These are phyloP conservation scores for Puccinia novopanici DNA, from an alignment of 1,284 basidiomycete genomes.

Conservation along the genomic window DNA sequence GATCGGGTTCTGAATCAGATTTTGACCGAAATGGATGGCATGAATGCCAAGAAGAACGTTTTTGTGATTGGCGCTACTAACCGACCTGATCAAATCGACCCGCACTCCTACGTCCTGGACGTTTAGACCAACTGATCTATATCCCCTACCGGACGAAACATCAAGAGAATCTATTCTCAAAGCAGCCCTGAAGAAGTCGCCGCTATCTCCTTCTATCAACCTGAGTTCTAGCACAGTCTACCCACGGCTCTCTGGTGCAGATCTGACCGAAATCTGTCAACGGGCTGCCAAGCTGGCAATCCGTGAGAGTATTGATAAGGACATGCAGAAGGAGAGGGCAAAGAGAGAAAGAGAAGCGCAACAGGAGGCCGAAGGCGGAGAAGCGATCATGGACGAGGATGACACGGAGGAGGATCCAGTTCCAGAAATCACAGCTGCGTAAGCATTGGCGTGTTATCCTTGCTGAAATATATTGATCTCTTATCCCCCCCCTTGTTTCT, in stretches of 20 bases:
- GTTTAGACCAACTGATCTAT: constrained; percentile 91
- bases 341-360: constrained; percentile 71
- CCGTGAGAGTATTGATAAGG: constrained; percentile 88
- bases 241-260: constrained; percentile 97
- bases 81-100: constrained; percentile 86
- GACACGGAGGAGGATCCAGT: constrained; percentile 79
- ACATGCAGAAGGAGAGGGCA: constrained; percentile 79
- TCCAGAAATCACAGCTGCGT: constrained; percentile 82
- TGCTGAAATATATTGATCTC: constrained; percentile 61
- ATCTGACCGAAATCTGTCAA: constrained; percentile 98
- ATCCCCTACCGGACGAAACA: constrained; percentile 91
- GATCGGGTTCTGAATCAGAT: constrained; percentile 90
- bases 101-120: constrained; percentile 89
- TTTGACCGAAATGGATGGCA: constrained; percentile 97
- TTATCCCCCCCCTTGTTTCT: background rate
- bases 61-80: constrained; percentile 96
- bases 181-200: constrained; percentile 89
- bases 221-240: constrained; percentile 84
- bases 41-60: constrained; percentile 87
- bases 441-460: constrained; percentile 52
- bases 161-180: constrained; percentile 88
- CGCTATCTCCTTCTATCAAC: constrained; percentile 81
- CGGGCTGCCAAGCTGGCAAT: constrained; percentile 96
- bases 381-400: constrained; percentile 73
- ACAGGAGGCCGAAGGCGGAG: constrained; percentile 66